These are phyloP conservation scores for Castanea crenata DNA, from an alignment of 306 rosid genomes.

Conservation along the genomic window DNA sequence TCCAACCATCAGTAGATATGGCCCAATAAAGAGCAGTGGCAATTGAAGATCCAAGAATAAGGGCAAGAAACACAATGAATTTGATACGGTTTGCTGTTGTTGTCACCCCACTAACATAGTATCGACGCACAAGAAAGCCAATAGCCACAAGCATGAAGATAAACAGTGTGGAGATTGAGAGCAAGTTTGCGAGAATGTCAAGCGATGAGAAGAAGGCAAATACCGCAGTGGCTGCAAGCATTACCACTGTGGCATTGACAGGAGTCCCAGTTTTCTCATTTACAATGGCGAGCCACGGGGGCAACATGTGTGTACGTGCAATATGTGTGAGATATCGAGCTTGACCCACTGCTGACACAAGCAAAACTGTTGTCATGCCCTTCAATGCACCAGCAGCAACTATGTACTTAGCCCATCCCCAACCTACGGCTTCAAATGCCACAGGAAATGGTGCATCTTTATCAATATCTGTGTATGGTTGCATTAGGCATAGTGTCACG, in stretches of 20 bases:
- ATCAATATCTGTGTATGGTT: slow-evolving; percentile 13
- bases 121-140: slow-evolving; percentile 67
- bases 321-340: slow-evolving; percentile 87
- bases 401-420: slow-evolving; percentile 83
- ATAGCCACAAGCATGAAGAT: slow-evolving; percentile 77
- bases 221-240: slow-evolving; percentile 54
- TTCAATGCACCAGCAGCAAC: slow-evolving; percentile 74
- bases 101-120: slow-evolving; percentile 52
- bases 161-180: slow-evolving; percentile 73
- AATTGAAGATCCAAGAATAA: slow-evolving; percentile 47
- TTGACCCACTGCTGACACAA: slow-evolving; percentile 70
- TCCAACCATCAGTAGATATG: slow-evolving; percentile 24
- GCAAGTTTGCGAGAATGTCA: slow-evolving; percentile 44
- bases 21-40: slow-evolving; percentile 49
- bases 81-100: slow-evolving; percentile 25
- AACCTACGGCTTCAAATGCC: slow-evolving; percentile 66
- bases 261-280: slow-evolving; percentile 69
- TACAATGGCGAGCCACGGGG: slow-evolving; percentile 76
- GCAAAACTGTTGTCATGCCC: slow-evolving; percentile 82
- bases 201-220: slow-evolving; percentile 71
- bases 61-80: slow-evolving; percentile 35
- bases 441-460: slow-evolving; percentile 54
- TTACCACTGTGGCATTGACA: slow-evolving; percentile 59
- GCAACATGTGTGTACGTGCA: slow-evolving; percentile 87
- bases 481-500: slow-evolving; percentile 75